A percentile compares a stretch with the other conserved stretches of the same genome.
Conservation (phyloP, 768 basidiomycete species). For the Mycena sanguinolenta region DNA sequence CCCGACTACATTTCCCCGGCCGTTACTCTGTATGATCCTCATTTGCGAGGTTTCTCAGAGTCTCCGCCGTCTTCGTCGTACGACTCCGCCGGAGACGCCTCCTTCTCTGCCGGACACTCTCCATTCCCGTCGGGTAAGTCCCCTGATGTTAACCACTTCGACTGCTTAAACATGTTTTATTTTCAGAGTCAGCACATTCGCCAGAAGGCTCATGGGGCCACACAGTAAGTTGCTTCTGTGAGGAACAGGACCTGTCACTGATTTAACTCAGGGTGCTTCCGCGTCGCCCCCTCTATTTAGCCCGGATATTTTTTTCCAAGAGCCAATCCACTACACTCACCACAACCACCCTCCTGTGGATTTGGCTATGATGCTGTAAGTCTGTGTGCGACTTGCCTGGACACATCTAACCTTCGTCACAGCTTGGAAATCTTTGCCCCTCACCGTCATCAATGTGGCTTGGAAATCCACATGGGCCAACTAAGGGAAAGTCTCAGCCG, state of each 20-base stretch:
- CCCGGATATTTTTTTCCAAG: conserved; percentile 64
- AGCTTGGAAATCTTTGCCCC: conserved; percentile 84
- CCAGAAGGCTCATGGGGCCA: conserved; percentile 67
- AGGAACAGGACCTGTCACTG: conserved; percentile 21
- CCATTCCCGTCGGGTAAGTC: conserved; percentile 68
- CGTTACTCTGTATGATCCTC: conserved; percentile 80
- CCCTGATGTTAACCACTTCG: conserved; percentile 1
- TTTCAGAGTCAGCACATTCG: conserved; percentile 60
- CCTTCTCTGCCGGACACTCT: conserved; percentile 70
- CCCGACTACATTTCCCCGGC: conserved; percentile 78
- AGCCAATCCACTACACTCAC: conserved; percentile 43
- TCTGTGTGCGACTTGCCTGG: conserved; percentile 24
- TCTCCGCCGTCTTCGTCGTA: conserved; percentile 67
- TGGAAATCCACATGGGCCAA: conserved; percentile 77
- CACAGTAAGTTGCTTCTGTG: conserved; percentile 38
- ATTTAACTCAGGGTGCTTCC: conserved; percentile 53
- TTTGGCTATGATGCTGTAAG: conserved; percentile 77
- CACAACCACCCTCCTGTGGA: conserved; percentile 66
- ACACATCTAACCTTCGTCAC: conserved; percentile 34
- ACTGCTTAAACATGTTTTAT: conserved; percentile 19
- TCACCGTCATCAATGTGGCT: conserved; percentile 80
- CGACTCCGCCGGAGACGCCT: conserved; percentile 70
- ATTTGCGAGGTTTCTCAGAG: conserved; percentile 63
- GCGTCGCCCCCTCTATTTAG: conserved; percentile 65
- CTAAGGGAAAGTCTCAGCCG: conserved; percentile 72